Evolutionary conservation across 495 filamentous ascomycete genomes (phyloP).

Genomic region (Bathelium albidoporum): DNA sequence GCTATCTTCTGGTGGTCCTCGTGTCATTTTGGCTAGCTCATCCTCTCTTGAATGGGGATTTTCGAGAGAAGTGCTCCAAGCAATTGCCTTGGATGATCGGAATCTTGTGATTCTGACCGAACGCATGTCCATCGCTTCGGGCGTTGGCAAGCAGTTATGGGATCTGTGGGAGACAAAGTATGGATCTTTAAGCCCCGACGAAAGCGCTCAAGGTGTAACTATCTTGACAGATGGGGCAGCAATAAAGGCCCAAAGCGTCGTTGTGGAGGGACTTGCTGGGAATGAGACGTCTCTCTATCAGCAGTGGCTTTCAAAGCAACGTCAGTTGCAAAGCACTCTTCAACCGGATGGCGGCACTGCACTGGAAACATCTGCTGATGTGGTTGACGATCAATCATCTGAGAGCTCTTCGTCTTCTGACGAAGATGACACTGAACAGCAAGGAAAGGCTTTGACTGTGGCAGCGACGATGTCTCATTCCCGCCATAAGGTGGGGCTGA

Average conservation of each 20-base stretch:
- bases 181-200: not conserved
- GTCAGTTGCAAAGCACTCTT: slow-evolving; percentile 66
- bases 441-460: slow-evolving; percentile 84
- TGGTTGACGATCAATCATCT: slow-evolving; percentile 62
- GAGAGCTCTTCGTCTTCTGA: slow-evolving; percentile 62
- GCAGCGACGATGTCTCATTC: slow-evolving; percentile 71
- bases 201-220: slow-evolving; percentile 12
- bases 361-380: slow-evolving; percentile 62
- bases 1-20: slow-evolving; percentile 36
- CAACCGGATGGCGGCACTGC: slow-evolving; percentile 53
- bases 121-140: slow-evolving; percentile 14
- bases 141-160: slow-evolving; percentile 29
- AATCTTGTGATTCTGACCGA: slow-evolving; percentile 86
- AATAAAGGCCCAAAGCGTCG: slow-evolving; percentile 47
- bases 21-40: slow-evolving; percentile 85
- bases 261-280: slow-evolving; percentile 54
- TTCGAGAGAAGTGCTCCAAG: slow-evolving; percentile 70
- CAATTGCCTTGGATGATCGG: slow-evolving; percentile 58
- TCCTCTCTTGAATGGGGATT: slow-evolving; percentile 90
- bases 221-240: slow-evolving; percentile 55
- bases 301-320: slow-evolving; percentile 75
- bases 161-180: slow-evolving; percentile 22
- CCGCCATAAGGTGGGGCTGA: slow-evolving; percentile 69
- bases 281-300: slow-evolving; percentile 74
- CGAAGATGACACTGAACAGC: slow-evolving; percentile 79